Evolutionary conservation across 257 asterid species (phyloP).

Genomic region (Jasminum sambac): DNA sequence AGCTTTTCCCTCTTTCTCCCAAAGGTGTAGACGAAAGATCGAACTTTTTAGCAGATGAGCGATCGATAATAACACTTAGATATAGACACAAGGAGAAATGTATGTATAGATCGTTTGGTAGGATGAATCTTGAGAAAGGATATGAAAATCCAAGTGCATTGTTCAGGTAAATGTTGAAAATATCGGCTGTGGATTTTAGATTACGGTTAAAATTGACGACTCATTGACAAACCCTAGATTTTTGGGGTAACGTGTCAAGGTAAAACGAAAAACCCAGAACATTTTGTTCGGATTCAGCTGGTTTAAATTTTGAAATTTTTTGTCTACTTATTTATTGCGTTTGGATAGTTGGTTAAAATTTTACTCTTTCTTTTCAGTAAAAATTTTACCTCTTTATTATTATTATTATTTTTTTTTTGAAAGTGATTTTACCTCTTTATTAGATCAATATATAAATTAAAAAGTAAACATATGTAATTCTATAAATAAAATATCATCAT

Average conservation of each 20-base stretch:
- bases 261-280: constrained; percentile 30
- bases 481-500: too few species aligned
- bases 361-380: too few species aligned
- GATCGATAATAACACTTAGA: neutral
- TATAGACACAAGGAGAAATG: neutral
- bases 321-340: neutral
- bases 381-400: neutral
- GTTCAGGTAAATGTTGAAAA: constrained; percentile 3
- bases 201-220: constrained; percentile 13
- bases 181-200: constrained; percentile 5
- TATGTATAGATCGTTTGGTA: neutral
- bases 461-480: too few species aligned
- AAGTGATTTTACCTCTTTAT: too few species aligned
- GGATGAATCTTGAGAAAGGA: constrained; percentile 5
- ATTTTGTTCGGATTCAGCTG: constrained; percentile 19
- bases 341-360: too few species aligned
- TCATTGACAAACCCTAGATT: constrained; percentile 30
- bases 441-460: too few species aligned
- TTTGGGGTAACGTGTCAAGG: constrained; percentile 25
- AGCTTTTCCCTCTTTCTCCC: constrained; percentile 15
- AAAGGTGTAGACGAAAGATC: neutral
- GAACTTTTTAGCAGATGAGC: neutral
- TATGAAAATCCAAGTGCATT: constrained; percentile 19
- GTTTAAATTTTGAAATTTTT: neutral
- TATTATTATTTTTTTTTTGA: too few species aligned